Percentiles rank a stretch among this genome's conserved stretches.
Conservation (phyloP, 768 basidiomycete species). For the Leccinum rimulosum region DNA sequence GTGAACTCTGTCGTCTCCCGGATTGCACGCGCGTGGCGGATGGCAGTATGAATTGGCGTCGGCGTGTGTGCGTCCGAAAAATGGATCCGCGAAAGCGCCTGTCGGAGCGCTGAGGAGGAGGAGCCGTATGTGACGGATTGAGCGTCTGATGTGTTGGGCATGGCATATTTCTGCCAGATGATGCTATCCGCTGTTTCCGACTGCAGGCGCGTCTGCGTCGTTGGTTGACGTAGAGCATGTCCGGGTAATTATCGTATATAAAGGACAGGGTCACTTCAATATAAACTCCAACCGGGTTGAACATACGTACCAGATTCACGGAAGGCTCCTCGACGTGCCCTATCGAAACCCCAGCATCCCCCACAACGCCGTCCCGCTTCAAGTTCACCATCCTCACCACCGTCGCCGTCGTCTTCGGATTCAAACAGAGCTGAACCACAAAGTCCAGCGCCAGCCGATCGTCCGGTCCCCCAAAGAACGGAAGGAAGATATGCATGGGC, state of each 20-base stretch:
- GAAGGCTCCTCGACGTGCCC: too few species aligned
- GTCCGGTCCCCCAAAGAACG: conserved; percentile 94
- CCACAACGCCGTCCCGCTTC: conserved; percentile 33
- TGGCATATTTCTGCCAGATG: conserved; percentile 63
- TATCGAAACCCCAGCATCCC: not conserved
- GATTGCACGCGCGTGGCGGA: conserved; percentile 37
- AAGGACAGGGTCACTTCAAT: too few species aligned
- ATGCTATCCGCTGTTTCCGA: conserved; percentile 86
- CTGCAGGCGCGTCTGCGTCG: conserved; percentile 63
- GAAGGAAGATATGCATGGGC: conserved; percentile 71
- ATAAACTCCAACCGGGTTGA: too few species aligned
- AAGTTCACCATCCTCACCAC: conserved; percentile 67
- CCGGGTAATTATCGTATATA: too few species aligned
- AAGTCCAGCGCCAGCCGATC: conserved; percentile 85
- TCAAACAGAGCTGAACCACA: conserved; percentile 78
- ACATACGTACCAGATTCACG: too few species aligned
- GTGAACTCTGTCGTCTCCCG: conserved; percentile 24
- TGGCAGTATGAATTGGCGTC: conserved; percentile 56
- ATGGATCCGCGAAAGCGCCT: conserved; percentile 53
- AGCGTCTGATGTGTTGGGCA: conserved; percentile 12
- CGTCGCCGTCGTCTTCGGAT: conserved; percentile 66
- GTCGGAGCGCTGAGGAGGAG: conserved; percentile 7
- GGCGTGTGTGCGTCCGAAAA: conserved; percentile 60
- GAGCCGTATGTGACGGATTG: not conserved
- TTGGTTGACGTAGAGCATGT: conserved; percentile 54